A percentile compares a stretch with the other conserved stretches of the same genome.
phyloP scores from a whole-genome alignment of 1,284 basidiomycete genomes.

The Malassezia psittaci region DNA sequence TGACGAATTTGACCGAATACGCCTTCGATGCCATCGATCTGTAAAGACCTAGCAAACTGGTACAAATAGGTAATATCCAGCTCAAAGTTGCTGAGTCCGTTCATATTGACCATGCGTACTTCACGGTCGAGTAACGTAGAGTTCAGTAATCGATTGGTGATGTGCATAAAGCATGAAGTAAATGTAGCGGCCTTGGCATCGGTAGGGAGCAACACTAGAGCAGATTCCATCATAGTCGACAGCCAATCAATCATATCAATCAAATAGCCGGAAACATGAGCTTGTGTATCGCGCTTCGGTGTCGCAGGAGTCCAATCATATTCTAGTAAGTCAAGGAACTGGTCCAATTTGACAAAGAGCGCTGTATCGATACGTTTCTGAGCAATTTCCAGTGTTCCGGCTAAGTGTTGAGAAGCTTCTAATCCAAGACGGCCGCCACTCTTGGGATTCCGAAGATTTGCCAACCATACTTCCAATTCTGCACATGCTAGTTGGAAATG shows the following conservation, averaged over 20 bases:
- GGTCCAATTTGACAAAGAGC: constrained; percentile 85
- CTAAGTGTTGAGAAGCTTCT: constrained; percentile 61
- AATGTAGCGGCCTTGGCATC: constrained; percentile 79
- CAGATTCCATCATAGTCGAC: constrained; percentile 86
- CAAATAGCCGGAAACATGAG: constrained; percentile 73
- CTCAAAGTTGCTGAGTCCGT: constrained; percentile 14
- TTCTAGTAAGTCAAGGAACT: constrained; percentile 86
- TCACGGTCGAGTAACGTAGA: constrained; percentile 24
- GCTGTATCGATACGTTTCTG: constrained; percentile 68
- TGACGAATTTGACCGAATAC: constrained; percentile 44
- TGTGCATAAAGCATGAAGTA: constrained; percentile 69
- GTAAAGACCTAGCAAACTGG: constrained; percentile 18
- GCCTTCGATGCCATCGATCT: constrained; percentile 6
- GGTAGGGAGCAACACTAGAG: constrained; percentile 65
- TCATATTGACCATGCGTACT: constrained; percentile 7
- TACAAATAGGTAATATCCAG: constrained; percentile 27
- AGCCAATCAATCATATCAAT: constrained; percentile 93
- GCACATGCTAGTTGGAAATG: constrained; percentile 77
- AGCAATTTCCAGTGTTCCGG: constrained; percentile 60
- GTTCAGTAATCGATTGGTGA: constrained; percentile 77
- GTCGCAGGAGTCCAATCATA: constrained; percentile 76
- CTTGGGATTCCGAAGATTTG: constrained; percentile 60
- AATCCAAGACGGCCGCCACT: constrained; percentile 69
- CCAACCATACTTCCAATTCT: constrained; percentile 77
- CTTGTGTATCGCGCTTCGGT: neutral